Evolutionary conservation across 139 green algal genomes (phyloP).

Genomic region (Trebouxia sp.): DNA sequence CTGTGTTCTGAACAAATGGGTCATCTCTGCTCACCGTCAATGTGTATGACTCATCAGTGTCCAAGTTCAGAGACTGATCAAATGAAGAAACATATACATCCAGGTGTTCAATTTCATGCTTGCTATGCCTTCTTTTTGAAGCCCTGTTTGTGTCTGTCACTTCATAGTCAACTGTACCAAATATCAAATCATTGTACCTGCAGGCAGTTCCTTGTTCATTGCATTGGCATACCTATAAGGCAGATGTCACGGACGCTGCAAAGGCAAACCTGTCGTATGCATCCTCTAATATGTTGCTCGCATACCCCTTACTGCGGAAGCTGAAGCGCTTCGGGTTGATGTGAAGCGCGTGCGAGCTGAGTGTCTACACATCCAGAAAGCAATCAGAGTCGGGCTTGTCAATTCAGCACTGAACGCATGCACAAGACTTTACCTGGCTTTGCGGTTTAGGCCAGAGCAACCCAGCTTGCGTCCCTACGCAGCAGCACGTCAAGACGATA

Average conservation of each 20-base stretch:
- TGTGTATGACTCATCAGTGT: slow-evolving; percentile 53
- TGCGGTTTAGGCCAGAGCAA: slow-evolving; percentile 18
- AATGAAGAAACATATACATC: slow-evolving; percentile 42
- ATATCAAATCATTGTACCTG: slow-evolving; percentile 34
- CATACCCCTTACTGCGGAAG: slow-evolving; percentile 27
- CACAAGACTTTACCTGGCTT: slow-evolving; percentile 5
- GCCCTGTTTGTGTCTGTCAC: no score
- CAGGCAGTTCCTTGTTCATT: no score
- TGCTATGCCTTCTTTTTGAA: not conserved
- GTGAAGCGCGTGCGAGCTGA: slow-evolving; percentile 18
- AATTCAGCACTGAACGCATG: no score
- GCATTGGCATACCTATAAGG: not conserved
- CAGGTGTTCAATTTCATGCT: not conserved
- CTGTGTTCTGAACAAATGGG: no score
- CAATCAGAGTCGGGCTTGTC: no score
- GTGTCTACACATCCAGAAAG: no score
- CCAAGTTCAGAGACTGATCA: slow-evolving; percentile 51
- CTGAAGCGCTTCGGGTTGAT: slow-evolving; percentile 27
- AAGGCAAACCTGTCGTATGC: slow-evolving; percentile 32
- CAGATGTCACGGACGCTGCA: not conserved
- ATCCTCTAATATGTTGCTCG: slow-evolving; percentile 33
- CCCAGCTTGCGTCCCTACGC: not conserved
- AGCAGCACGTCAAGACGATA: not conserved
- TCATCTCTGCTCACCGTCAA: slow-evolving; percentile 46
- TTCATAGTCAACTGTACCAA: not conserved